These are phyloP conservation scores for Gnomoniopsis sp. DNA, from an alignment of 2,329 filamentous ascomycete genomes.

Conservation along the genomic window DNA sequence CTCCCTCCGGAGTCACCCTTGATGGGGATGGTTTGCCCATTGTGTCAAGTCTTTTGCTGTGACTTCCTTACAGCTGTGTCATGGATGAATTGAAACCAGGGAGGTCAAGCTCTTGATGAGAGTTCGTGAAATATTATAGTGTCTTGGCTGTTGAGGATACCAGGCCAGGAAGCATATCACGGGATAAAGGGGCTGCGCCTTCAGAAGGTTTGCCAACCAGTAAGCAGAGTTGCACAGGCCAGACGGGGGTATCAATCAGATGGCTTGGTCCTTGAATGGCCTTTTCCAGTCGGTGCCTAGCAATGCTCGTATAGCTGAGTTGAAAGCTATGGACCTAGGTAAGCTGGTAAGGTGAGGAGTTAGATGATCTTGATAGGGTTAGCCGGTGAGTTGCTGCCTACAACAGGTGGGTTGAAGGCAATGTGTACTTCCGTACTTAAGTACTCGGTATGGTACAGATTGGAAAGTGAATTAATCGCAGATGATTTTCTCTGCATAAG, in stretches of 20 bases:
- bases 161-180: background rate
- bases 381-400: too few relatives aligned
- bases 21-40: slow-evolving; percentile 26
- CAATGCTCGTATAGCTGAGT: too few relatives aligned
- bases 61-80: background rate
- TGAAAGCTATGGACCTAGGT: too few relatives aligned
- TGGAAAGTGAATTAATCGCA: too few relatives aligned
- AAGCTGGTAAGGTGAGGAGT: too few relatives aligned
- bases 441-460: too few relatives aligned
- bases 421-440: too few relatives aligned
- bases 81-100: background rate
- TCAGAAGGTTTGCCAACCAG: background rate
- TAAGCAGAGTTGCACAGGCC: background rate
- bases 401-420: too few relatives aligned
- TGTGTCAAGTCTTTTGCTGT: background rate
- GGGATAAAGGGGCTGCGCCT: background rate
- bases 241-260: background rate
- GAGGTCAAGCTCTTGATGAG: background rate
- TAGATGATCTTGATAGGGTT: too few relatives aligned
- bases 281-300: too few relatives aligned
- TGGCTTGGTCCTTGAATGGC: too few relatives aligned
- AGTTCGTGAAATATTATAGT: background rate
- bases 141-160: background rate
- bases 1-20: slow-evolving; percentile 18
- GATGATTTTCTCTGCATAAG: too few relatives aligned